Conservation (phyloP, 768 basidiomycete species). For the Russula virescens region DNA sequence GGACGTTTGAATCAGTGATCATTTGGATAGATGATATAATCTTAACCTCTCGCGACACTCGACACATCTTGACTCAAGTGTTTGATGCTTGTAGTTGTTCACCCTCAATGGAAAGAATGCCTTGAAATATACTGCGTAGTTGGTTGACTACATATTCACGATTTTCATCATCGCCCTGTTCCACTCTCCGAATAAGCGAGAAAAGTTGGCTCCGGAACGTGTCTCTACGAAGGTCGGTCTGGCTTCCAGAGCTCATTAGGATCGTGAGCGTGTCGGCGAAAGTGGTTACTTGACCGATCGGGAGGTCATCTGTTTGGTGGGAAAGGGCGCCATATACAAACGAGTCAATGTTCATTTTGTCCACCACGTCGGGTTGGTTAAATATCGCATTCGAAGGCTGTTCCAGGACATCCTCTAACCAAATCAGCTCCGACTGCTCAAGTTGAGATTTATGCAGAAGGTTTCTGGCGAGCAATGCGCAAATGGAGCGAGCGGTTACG, state of each 20-base stretch:
- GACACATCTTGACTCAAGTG: neutral
- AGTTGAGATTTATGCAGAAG: neutral
- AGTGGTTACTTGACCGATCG: neutral
- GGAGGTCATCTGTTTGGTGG: neutral
- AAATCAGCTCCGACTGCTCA: neutral
- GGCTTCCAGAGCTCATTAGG: neutral
- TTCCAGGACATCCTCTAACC: neutral
- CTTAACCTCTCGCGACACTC: too few relatives aligned
- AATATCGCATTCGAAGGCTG: neutral
- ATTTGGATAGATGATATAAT: too few relatives aligned
- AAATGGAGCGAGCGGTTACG: neutral
- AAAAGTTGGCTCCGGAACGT: neutral
- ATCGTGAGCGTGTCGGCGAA: slow-evolving; percentile 4
- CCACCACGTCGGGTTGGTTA: neutral
- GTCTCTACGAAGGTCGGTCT: neutral
- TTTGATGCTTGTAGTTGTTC: neutral
- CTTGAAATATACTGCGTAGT: neutral
- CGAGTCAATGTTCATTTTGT: neutral
- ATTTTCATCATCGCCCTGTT: neutral
- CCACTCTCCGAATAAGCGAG: neutral
- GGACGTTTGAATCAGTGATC: too few relatives aligned
- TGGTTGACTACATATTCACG: neutral
- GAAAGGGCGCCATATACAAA: neutral
- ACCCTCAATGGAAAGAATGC: neutral
- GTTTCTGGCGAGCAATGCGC: neutral